Evolutionary conservation across 2,329 filamentous ascomycete genomes (phyloP), one percentile per base, ranked within the genome.

Genomic region (Atkinsonella texensis): DNA sequence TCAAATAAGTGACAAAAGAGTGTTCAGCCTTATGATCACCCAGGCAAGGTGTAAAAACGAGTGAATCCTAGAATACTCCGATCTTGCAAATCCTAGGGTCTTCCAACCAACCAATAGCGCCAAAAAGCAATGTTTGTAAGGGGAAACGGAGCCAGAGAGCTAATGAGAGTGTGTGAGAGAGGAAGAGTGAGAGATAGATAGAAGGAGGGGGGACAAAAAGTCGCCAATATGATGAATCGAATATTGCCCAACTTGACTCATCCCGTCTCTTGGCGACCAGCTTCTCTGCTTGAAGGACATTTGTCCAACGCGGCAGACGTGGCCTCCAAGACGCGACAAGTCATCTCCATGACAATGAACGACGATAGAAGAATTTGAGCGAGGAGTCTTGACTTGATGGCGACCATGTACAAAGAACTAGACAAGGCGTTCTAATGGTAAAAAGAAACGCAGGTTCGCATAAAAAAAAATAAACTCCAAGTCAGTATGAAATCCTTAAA

Each of bases 31-130:
- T 50, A 20, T 50, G 18, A 17, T 31, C 31, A 31, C 45, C 45
- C 44, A 49, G 39, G 44, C 35, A 38, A 38, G 11, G 35, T 38
- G 39, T 38, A 55, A 57, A 47, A 51, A 53, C 15, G 44, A 53
- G 44, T 50, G 48, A 46, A 51, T 51, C 33, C 35, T 42, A 31
- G 45, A 32, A 53, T 48, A 39, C 48, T 44, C 52, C 52, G 41
- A 45, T 44, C 40, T 28, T 48, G 40, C 48, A 32, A 28, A 33
- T 44, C 11, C 40, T 15, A 17, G 44, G 33, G 40, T 51, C 40
- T 23, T 40, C 52, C 18, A 51, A 48, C 39, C 45, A 39, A 18
- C 39, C 44, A 45, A 46, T 47, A 45, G 48, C 52, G 52, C 52
- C 52, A 35, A 15, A 12, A 45, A 47, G 48, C 39, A 10, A 53